Evolutionary conservation across 805 yeast genomes (phyloP), one percentile per base, ranked within the genome.

Genomic region (Pichia gijzeniarum): DNA sequence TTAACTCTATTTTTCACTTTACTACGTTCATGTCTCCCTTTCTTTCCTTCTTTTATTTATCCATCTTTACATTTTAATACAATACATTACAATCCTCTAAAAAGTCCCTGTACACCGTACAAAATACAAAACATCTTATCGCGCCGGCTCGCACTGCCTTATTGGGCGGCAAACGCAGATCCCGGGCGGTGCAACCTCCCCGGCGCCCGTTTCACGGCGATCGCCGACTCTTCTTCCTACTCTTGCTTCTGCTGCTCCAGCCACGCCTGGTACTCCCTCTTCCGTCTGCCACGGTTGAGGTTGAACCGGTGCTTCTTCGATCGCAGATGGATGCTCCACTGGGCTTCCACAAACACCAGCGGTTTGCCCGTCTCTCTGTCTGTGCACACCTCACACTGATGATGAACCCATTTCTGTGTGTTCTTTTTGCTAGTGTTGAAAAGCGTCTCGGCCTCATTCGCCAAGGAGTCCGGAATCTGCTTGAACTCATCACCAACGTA

Each of bases 281-380:
- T 79, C 38, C 73, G 68, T 40, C 71, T 71, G 0, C 74, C 73
- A 43, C 75, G 65, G 14, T 68, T 66, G 16, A 73, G 39, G 44
- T 71, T 74, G n/a, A 72, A 67, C 51, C 71, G 75, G 57, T 90
- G 99, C 47, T 85, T 72, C 49, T 80, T 71, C 47, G 95, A 80
- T 17, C 67, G 64, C 40, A 79, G 48, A 62, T 91, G 99, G 4
- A 75, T 71, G 5, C 76, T 61, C 82, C 86, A 87, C 41, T 74
- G 82, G 1, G 77, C 79, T 0, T 97, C 97, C 7, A 93, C 79
- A 1, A 84, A 74, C 0, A 88, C 71, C 13, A 83, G 60, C 1
- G 76, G 71, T 3, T 77, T 70, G 1, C 79, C 79, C 1, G 49
- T 50, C 4, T 71, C 69, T 31, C 69, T 66, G 51, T 79, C 82